Percentiles rank a stretch among this genome's conserved stretches.
phyloP scores from a whole-genome alignment of 164 flowering plant species.

The Stephania cephalantha region DNA sequence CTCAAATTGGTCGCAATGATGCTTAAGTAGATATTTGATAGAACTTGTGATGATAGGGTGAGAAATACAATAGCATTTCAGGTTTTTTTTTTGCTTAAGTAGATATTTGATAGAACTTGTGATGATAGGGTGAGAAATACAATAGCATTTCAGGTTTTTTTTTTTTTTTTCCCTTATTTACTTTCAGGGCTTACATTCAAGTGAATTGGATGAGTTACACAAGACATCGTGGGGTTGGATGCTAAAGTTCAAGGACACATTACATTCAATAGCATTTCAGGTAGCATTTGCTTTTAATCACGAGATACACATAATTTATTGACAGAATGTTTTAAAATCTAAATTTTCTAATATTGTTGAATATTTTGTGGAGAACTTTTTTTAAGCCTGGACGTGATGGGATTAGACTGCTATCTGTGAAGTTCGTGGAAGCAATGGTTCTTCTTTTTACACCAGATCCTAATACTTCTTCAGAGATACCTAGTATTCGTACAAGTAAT shows the following conservation, averaged over 20 bases:
- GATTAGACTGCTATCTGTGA: conserved; percentile 59
- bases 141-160: no score
- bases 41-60: no score
- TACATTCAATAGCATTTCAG: conserved; percentile 77
- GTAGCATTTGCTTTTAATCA: conserved; percentile 24
- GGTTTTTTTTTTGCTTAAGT: no score
- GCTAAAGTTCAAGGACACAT: conserved; percentile 71
- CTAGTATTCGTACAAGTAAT: conserved; percentile 37
- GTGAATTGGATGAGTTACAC: conserved; percentile 55
- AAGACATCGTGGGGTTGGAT: conserved; percentile 75
- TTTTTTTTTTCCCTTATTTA: not conserved
- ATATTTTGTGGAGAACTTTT: conserved; percentile 11
- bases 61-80: no score
- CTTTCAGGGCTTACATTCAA: conserved; percentile 62
- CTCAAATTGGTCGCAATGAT: no score
- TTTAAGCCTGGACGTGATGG: conserved; percentile 73
- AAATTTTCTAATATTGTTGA: conserved; percentile 12
- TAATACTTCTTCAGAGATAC: conserved; percentile 58
- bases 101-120: no score
- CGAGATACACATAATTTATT: not conserved
- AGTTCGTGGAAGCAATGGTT: conserved; percentile 73
- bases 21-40: no score
- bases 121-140: no score
- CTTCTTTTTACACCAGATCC: conserved; percentile 96
- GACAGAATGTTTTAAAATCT: not conserved